Base-by-base conservation (phyloP, 2,329 filamentous ascomycete genomes). In the Coniochaeta sp. region DNA sequence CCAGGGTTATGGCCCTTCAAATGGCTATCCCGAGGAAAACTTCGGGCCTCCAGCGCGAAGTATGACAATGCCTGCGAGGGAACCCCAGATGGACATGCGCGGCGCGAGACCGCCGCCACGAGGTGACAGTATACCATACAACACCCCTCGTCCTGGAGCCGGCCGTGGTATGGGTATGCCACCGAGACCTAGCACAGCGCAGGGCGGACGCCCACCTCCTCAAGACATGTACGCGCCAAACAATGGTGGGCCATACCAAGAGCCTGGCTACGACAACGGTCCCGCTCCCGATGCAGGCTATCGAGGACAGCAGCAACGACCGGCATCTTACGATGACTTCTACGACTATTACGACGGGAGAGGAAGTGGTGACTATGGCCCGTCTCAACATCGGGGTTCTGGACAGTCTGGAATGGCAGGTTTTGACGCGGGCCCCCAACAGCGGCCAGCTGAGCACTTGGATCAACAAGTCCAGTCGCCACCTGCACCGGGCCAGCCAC, bases 1-100 rank as follows among this genome's bases (percentile, higher is more conserved):
- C 11, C 65, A 62, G 24, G 65, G 65, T 3, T 70, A 68, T 55
- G 67, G 65, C 7, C 66, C 66, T 6, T 64, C 64, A 6, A 60
- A 55, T 3, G 66, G 59, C 3, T 76, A 74, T 63, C 44, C 69
- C 9, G 73, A 77, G 19, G 73, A 77, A 55, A 72, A 71, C 6
- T 85, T 81, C 64, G 81, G 76, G 0, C 78, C 81, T 1, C 82
- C 81, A 9, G 68, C 73, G n/a, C 77, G 85, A 65, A 87, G 84
- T 61, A 83, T 81, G 79, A 88, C 85, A 6, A 84, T 86, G 81
- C 83, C 84, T 1, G 70, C 76, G 3, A 77, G 81, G 60, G 76
- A 79, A 16, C 24, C 33, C 12, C 70, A 72, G 19, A 72, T 75
- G 65, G 72, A 76, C 36, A 75, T 75, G 70, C 68, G 67, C 7